These are phyloP conservation scores for Solanum habrochaites DNA, from an alignment of 257 asterid genomes.

Conservation along the genomic window DNA sequence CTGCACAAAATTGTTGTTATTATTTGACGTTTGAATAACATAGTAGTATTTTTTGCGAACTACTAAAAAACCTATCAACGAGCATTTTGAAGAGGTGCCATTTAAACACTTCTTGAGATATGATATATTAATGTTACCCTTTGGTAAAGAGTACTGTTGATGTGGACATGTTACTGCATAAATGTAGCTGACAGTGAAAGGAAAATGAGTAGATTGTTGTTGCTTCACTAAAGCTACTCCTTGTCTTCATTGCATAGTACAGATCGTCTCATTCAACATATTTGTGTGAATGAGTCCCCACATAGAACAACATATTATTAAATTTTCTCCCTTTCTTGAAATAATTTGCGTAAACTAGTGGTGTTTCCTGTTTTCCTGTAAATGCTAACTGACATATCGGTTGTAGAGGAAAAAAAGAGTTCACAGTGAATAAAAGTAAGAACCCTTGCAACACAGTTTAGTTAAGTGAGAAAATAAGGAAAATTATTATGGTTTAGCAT, in stretches of 20 bases:
- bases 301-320: not conserved
- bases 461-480: not conserved
- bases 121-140: not conserved
- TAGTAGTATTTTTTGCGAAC: not conserved
- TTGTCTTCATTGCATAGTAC: not conserved
- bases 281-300: not conserved
- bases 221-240: not conserved
- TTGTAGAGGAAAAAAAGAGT: not conserved
- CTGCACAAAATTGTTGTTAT: not conserved
- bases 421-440: not conserved
- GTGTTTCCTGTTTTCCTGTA: not conserved
- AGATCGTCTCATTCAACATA: not conserved
- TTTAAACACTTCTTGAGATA: not conserved
- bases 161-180: not conserved
- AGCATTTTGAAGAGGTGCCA: not conserved
- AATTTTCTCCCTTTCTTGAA: not conserved
- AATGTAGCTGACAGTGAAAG: not conserved
- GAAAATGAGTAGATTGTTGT: not conserved
- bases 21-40: not conserved
- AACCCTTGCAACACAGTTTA: not conserved
- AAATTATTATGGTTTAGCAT: not conserved
- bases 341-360: not conserved
- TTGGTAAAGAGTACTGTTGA: not conserved
- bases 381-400: not conserved
- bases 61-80: too few relatives aligned